Conservation (phyloP, 371 early-diverging fungal species). For the Gilbertella persicaria region DNA sequence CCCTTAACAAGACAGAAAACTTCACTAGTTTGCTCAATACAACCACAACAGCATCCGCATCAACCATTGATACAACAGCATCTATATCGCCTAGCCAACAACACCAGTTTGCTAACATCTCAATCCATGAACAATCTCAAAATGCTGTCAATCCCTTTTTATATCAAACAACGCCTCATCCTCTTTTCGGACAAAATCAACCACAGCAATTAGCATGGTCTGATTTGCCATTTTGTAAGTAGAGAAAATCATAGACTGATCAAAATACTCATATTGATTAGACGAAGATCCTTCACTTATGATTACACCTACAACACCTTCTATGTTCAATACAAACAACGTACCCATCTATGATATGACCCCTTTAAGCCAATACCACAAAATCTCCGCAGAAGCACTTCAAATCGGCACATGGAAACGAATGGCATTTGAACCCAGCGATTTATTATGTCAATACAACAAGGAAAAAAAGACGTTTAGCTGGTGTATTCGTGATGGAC, state of each 20-base stretch:
- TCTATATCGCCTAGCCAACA: neutral
- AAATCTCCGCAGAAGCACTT: conserved; percentile 47
- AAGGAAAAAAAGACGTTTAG: conserved; percentile 50
- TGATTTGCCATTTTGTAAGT: conserved; percentile 22
- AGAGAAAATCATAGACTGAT: neutral
- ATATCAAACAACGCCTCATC: conserved; percentile 3
- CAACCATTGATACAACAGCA: neutral
- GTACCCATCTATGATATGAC: conserved; percentile 3
- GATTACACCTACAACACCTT: conserved; percentile 11
- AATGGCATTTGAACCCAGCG: conserved; percentile 53
- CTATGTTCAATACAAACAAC: conserved; percentile 3
- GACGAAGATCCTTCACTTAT: conserved; percentile 8
- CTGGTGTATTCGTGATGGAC: conserved; percentile 73
- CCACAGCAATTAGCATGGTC: conserved; percentile 10
- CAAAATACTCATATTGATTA: neutral
- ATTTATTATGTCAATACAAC: conserved; percentile 64
- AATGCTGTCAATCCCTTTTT: neutral
- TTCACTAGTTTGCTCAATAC: neutral
- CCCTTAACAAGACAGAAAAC: neutral
- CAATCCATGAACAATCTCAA: neutral
- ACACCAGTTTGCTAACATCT: conserved; percentile 2
- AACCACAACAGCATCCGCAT: neutral
- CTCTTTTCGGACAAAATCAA: conserved; percentile 8
- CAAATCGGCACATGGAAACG: conserved; percentile 82
- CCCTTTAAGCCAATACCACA: neutral